Conservation (phyloP, 768 basidiomycete genomes). For the Hericium coralloides region DNA sequence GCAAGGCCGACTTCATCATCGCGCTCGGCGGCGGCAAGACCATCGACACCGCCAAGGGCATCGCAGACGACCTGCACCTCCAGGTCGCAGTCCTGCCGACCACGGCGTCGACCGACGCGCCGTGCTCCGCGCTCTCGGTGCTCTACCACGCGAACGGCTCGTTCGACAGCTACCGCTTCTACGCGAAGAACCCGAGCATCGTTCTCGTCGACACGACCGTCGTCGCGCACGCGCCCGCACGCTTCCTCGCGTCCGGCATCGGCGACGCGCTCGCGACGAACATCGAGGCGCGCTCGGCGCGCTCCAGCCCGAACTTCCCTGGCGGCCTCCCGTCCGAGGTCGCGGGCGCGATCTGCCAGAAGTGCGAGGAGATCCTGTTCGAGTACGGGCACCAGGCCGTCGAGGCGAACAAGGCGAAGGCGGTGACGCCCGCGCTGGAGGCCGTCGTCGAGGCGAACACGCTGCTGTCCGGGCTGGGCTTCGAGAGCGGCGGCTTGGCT, state of each 20-base stretch:
- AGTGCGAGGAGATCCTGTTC: conserved; percentile 27
- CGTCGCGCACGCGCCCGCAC: conserved; percentile 19
- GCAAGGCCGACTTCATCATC: conserved; percentile 21
- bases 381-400: conserved; percentile 22
- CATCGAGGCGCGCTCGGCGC: conserved; percentile 20
- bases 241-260: conserved; percentile 24
- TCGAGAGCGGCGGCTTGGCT: conserved; percentile 24
- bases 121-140: conserved; percentile 26
- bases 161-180: conserved; percentile 24
- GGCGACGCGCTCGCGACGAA: conserved; percentile 25
- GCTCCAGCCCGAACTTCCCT: conserved; percentile 22
- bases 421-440: conserved; percentile 22
- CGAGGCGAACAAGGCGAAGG: conserved; percentile 22
- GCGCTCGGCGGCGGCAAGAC: conserved; percentile 25
- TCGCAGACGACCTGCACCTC: conserved; percentile 19
- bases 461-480: conserved; percentile 21
- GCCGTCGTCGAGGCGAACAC: conserved; percentile 26
- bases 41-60: conserved; percentile 22
- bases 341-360: conserved; percentile 19
- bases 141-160: conserved; percentile 21
- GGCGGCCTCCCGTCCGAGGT: conserved; percentile 22
- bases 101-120: conserved; percentile 25
- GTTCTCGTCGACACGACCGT: conserved; percentile 25
- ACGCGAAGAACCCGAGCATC: conserved; percentile 20
- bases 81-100: conserved; percentile 22